Percentiles rank a stretch among this genome's conserved stretches.
phyloP scores from a whole-genome alignment of 2,329 filamentous ascomycete genomes.

The Periconia sp. region DNA sequence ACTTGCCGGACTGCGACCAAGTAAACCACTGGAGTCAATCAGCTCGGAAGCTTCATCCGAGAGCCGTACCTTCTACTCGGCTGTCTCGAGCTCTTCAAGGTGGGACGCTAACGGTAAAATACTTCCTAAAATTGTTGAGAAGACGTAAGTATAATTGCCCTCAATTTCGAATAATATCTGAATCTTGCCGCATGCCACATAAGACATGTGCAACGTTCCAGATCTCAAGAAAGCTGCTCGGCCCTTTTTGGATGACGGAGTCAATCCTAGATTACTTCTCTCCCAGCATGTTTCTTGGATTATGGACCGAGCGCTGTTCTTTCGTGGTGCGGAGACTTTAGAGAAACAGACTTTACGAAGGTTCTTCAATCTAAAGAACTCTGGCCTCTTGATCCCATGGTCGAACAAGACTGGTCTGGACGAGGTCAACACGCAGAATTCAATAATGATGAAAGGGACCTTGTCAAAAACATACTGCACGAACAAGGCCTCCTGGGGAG shows the following conservation, averaged over 20 bases:
- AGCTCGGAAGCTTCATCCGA: too few relatives aligned
- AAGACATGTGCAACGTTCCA: background rate
- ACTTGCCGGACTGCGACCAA: too few relatives aligned
- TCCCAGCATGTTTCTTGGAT: too few relatives aligned
- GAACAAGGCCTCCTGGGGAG: slow-evolving; percentile 6
- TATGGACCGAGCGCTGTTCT: too few relatives aligned
- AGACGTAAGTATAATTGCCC: too few relatives aligned
- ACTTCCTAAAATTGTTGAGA: too few relatives aligned
- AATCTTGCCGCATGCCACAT: too few relatives aligned
- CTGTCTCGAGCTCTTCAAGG: too few relatives aligned
- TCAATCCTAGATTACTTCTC: background rate
- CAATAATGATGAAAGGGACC: slow-evolving; percentile 2
- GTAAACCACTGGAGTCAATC: too few relatives aligned
- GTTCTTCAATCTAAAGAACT: slow-evolving; percentile 3
- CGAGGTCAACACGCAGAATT: slow-evolving; percentile 21
- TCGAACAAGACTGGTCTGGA: slow-evolving; percentile 24
- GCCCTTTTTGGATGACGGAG: background rate
- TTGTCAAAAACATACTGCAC: slow-evolving; percentile 1
- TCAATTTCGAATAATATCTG: too few relatives aligned
- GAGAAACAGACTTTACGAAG: background rate
- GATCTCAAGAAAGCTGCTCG: background rate
- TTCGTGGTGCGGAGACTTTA: slow-evolving; percentile 1
- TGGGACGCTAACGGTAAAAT: too few relatives aligned
- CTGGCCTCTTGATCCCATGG: slow-evolving; percentile 4
- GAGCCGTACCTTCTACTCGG: too few relatives aligned